Base-by-base conservation (phyloP, 2,329 filamentous ascomycete species). In the Sporothrix globosa region DNA sequence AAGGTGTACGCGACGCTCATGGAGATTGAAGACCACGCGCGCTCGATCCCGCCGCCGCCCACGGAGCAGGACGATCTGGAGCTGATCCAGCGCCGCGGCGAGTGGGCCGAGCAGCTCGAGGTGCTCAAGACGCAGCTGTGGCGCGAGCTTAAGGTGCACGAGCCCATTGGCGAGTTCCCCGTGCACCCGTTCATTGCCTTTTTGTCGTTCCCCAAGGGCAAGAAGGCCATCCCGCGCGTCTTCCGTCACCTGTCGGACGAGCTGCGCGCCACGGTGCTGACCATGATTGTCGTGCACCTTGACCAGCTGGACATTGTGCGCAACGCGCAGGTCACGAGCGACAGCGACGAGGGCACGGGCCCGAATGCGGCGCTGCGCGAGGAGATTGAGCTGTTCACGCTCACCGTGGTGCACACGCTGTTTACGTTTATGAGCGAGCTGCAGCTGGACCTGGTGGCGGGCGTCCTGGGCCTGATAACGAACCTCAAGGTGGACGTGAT, bases 121-220 rank as follows among this genome's bases (percentile, higher is more conserved):
- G 80, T 84, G n/a, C 85, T 97, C 72, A 97, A 95, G 76, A 84
- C 87, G 65, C 88, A 91, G 78, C 85, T 99, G 14, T 99, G 96
- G 96, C 83, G 87, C 54, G 88, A 92, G 71, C 86, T 97, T 67
- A 97, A 96, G 82, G 92, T 99, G 66, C 92, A 97, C 81, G 95
- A 97, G 78, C 94, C 93, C 0, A 96, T 97, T 75, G 91, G 88
- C 39, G 86, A 84, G 60, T 92, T 90, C 68, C 87, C 91, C 4
- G 85, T 89, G 21, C 96, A 99, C 79, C 96, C 96, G 0, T 99
- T 99, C 81, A 97, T 99, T 75, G 92, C 94, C 61, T 95, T 99
- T 79, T 84, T 99, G 61, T 97, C 94, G 4, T 96, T 96, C 77
- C 88, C 90, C 75, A 99, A 99, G 83, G 96, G 96, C 77, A 98